Base-by-base conservation (phyloP, 805 yeast species). In the Wickerhamiella dianesei region DNA sequence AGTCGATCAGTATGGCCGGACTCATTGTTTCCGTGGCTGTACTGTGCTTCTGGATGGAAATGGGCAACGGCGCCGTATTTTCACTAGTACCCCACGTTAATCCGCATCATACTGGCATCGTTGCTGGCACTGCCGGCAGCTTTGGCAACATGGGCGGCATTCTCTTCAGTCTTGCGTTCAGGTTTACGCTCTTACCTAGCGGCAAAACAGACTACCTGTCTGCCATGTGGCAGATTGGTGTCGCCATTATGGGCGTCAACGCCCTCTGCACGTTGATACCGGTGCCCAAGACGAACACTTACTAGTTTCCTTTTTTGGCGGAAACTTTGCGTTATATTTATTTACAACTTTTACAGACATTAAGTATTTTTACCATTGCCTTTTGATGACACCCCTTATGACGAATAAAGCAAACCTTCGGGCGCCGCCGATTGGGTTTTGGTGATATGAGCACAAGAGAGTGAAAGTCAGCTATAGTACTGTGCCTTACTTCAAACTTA, bases 51-150 rank as follows among this genome's bases (percentile, higher is more conserved):
- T 64, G 61, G 39, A 63, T 65, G 65, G 69, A 65, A 45, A 64
- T 64, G 60, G 68, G 62, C 18, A 64, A 65, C 44, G 69, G 69
- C 47, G 69, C 69, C 12, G 61, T 62, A 44, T 65, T 60, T 50
- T 55, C 66, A 0, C 51, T 61, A 9, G 69, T 65, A 12, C 67
- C 67, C 2, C 63, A 63, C 42, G 56, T 63, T 25, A 62, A 63
- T 45, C 63, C 62, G 20, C 57, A 56, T 39, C 66, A 61, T 45
- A 58, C 64, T 14, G 69, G 69, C 44, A 58, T 63, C 41, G 65
- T 65, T n/a, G 56, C 66, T 18, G 69, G 69, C 21, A 52, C 58
- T 2, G 57, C 67, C 4, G 69, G 69, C 36, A 63, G 64, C 3
- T 55, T 62, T 43, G 69, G 69, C 17, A 65, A 65, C 44, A 22